A percentile compares a stretch with the other conserved stretches of the same genome.
phyloP scores from a whole-genome alignment of 768 basidiomycete species.

The Russula emetica region DNA sequence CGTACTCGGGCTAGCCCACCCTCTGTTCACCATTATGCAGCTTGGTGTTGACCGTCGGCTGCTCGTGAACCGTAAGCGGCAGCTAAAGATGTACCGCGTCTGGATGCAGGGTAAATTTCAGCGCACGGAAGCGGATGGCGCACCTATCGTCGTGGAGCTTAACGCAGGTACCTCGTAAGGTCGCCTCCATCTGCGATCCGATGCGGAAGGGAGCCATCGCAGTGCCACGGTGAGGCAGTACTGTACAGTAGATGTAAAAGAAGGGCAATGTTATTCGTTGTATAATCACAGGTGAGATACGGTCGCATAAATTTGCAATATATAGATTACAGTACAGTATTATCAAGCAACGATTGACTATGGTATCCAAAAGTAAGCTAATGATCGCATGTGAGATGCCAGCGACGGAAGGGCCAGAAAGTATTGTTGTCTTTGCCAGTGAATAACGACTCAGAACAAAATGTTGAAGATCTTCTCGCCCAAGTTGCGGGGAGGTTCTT shows the following conservation, averaged over 20 bases:
- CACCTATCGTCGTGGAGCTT: not conserved
- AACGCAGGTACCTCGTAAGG: not conserved
- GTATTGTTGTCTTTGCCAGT: not conserved
- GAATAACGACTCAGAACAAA: slow-evolving; percentile 43
- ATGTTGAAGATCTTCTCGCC: slow-evolving; percentile 46
- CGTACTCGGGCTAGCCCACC: slow-evolving; percentile 40
- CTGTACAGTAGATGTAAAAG: too few relatives aligned
- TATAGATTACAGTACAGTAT: not conserved
- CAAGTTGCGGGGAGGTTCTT: slow-evolving; percentile 48
- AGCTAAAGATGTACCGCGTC: slow-evolving; percentile 95
- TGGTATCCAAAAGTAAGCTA: not conserved
- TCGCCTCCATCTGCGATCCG: not conserved
- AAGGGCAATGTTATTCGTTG: too few relatives aligned
- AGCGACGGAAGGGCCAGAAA: not conserved
- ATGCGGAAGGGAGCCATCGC: not conserved
- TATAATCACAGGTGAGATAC: not conserved
- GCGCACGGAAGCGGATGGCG: slow-evolving; percentile 9
- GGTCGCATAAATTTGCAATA: not conserved
- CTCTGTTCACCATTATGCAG: slow-evolving; percentile 75
- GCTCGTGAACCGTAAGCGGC: slow-evolving; percentile 88
- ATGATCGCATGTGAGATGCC: not conserved
- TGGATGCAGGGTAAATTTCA: slow-evolving; percentile 90
- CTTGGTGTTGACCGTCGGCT: slow-evolving; percentile 87
- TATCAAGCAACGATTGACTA: not conserved
- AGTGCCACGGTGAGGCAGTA: not conserved